Evolutionary conservation across 2,329 filamentous ascomycete species (phyloP).

Genomic region (Colletotrichum higginsianum): DNA sequence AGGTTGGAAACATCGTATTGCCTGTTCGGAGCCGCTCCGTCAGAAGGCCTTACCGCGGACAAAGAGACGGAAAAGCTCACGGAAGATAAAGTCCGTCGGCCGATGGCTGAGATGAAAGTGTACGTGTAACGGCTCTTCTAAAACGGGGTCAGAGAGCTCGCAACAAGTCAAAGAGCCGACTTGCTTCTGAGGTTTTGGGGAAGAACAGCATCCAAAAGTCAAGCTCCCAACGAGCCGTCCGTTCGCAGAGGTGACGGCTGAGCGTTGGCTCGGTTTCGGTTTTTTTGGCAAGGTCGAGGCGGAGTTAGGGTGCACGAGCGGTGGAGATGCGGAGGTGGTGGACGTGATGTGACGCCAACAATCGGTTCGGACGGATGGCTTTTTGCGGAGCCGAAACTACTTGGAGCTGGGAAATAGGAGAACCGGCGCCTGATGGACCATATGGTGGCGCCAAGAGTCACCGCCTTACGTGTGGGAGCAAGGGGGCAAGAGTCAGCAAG

Average conservation of each 20-base stretch:
- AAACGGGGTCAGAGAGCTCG: constrained; percentile 29
- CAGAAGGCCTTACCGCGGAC: not conserved
- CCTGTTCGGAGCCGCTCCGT: not conserved
- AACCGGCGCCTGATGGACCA: not conserved
- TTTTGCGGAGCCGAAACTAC: constrained; percentile 23
- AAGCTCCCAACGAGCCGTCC: constrained; percentile 3
- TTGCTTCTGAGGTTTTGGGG: not conserved
- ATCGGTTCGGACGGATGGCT: constrained; percentile 33
- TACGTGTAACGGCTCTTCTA: constrained; percentile 29
- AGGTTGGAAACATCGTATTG: not conserved
- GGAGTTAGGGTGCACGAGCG: constrained; percentile 2
- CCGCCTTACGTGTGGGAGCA: not conserved
- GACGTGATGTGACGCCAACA: constrained; percentile 5
- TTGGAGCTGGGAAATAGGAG: not conserved
- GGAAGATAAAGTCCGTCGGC: not conserved
- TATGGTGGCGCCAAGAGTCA: constrained; percentile 4
- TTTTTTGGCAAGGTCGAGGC: not conserved
- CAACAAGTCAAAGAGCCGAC: constrained; percentile 18
- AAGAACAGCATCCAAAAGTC: too few species aligned
- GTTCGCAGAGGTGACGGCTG: constrained; percentile 7
- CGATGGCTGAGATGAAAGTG: constrained; percentile 13
- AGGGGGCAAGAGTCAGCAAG: not conserved
- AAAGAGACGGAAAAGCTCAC: not conserved
- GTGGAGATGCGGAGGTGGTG: not conserved
- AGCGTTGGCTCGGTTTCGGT: constrained; percentile 21